Base-by-base conservation (phyloP, 2,329 filamentous ascomycete species). In the Colletotrichum sp. region DNA sequence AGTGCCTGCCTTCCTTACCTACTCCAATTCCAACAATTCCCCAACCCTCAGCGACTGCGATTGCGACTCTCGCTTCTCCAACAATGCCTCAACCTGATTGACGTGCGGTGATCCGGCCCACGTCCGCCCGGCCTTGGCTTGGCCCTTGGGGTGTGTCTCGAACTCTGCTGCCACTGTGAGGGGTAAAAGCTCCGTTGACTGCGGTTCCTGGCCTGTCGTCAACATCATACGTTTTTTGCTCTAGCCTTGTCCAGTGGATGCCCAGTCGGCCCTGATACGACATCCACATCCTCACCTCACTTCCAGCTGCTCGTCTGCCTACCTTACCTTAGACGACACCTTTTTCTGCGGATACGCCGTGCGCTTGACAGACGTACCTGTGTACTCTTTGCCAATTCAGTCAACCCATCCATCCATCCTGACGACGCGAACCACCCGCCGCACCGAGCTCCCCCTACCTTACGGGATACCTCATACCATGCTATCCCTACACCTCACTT, bases 181-280 rank as follows among this genome's bases (percentile, higher is more conserved):
- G 74, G 74, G 74, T 65, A 76, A 60, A 34, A 69, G 70, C 28
- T 76, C 57, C 65, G 36, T 76, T 60, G 70, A 44, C 70, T 76
- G 69, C 63, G 68, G 62, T 73, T 74, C 74, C 74, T 69, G 74
- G 65, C 70, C 65, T 76, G 74, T 66, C 71, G 74, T 74, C 64
- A 76, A 68, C 74, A 74, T 76, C 74, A 68, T 76, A 76, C 74
- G 74, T 76, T 76, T 73, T 74, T 74, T 65, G 44, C 73, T 75
- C 57, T 69, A 57, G 70, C 64, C 34, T 73, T 69, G 65, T 30
- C 63, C 70, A 68, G 64, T 69, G 74, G 71, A 69, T 76, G 74
- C 65, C 4, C 71, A 69, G 34, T 76, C 74, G 59, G 71, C 71
- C 65, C 74, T 76, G 74, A 69, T 76, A 69, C 74, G 32, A 65